A percentile compares a stretch with the other conserved stretches of the same genome.
Conservation (phyloP, 164 flowering plant species). For the Nelumbo lutea region DNA sequence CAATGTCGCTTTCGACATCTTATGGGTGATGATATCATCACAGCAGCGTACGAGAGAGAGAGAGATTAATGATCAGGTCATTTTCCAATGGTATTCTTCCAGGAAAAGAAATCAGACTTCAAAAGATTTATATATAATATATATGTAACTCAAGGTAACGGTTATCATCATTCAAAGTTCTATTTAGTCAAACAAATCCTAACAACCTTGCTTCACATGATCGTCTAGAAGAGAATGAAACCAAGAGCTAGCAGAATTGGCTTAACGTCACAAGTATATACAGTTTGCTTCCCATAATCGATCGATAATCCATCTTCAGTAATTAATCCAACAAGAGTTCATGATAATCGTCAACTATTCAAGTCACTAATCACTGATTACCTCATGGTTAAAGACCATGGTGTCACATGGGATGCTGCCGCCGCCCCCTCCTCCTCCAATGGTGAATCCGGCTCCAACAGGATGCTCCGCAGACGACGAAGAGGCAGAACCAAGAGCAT, state of each 20-base stretch:
- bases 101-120: background rate
- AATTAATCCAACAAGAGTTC: background rate
- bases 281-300: background rate
- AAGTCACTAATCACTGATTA: background rate
- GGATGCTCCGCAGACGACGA: conserved; percentile 8
- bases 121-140: background rate
- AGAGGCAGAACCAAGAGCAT: background rate
- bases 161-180: conserved; percentile 50
- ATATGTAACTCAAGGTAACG: conserved; percentile 39
- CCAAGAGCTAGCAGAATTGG: background rate
- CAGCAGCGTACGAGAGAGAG: background rate
- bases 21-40: background rate
- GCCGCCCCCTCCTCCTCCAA: background rate
- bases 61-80: background rate
- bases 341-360: background rate
- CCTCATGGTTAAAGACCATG: background rate
- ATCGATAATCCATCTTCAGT: background rate
- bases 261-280: conserved; percentile 7
- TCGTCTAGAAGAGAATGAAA: background rate
- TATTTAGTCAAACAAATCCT: conserved; percentile 67
- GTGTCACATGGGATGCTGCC: background rate
- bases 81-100: background rate
- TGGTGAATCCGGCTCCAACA: conserved; percentile 4
- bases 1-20: background rate
- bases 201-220: conserved; percentile 34